Conservation (phyloP, 2,329 filamentous ascomycete species). For the Thelonectria blattea region DNA sequence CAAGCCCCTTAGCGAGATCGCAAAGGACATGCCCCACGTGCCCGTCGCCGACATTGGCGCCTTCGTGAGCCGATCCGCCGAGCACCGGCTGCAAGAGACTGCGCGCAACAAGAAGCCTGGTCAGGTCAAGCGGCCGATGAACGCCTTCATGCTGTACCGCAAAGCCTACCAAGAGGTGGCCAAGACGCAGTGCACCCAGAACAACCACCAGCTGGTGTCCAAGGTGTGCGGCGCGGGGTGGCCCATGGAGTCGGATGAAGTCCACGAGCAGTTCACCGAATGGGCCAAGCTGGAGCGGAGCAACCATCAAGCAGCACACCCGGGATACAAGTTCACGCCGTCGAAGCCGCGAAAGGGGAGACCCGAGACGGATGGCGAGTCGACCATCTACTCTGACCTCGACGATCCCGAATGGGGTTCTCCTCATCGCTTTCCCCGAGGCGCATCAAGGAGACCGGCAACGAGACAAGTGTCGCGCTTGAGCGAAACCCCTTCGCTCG, state of each 20-base stretch:
- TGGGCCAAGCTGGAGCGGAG: constrained; percentile 81
- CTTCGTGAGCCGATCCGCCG: constrained; percentile 75
- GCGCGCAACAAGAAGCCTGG: constrained; percentile 69
- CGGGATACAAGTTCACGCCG: constrained; percentile 92
- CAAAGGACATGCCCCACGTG: constrained; percentile 65
- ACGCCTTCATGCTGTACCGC: constrained; percentile 97
- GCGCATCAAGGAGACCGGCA: constrained; percentile 16
- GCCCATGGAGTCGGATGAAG: constrained; percentile 75
- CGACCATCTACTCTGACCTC: constrained; percentile 24
- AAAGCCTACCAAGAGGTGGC: constrained; percentile 89
- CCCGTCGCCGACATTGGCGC: constrained; percentile 78
- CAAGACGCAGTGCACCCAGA: constrained; percentile 79
- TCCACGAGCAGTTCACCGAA: constrained; percentile 77
- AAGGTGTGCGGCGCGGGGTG: constrained; percentile 86
- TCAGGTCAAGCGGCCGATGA: constrained; percentile 91
- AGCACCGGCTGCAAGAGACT: constrained; percentile 71
- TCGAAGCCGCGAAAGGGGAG: constrained; percentile 64
- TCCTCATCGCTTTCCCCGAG: constrained; percentile 10
- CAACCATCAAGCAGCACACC: constrained; percentile 86
- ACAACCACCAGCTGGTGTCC: constrained; percentile 94
- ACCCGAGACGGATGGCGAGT: constrained; percentile 34
- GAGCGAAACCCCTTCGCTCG: constrained; percentile 28
- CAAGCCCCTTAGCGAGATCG: constrained; percentile 73
- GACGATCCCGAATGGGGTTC: constrained; percentile 33
- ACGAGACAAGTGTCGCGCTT: constrained; percentile 25